phyloP scores from a whole-genome alignment of 768 basidiomycete species.

The Kwoniella dejecticola region DNA sequence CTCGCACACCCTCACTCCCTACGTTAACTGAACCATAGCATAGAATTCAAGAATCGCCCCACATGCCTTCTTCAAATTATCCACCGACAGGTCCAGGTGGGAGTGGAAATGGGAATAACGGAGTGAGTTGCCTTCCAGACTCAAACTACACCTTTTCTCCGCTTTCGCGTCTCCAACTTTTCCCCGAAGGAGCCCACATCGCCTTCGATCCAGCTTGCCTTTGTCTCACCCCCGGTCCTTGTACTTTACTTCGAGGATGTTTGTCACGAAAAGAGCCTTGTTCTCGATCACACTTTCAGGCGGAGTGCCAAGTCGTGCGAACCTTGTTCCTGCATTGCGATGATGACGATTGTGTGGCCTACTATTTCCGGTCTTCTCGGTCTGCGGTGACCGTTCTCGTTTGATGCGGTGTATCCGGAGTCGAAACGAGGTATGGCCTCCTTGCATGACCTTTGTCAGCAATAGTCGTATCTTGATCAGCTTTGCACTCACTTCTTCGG shows the following conservation, averaged over 20 bases:
- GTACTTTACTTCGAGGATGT: no score
- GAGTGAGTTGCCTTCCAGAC: background rate
- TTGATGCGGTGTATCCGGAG: background rate
- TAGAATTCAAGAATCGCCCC: background rate
- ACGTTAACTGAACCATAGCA: background rate
- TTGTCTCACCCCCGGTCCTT: no score
- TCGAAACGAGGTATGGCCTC: background rate
- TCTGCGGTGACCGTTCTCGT: background rate
- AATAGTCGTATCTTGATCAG: background rate
- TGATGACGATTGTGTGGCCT: background rate
- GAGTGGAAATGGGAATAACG: conserved; percentile 1
- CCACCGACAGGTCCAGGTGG: background rate
- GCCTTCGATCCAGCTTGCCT: no score
- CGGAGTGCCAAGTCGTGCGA: no score
- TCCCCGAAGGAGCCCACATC: background rate
- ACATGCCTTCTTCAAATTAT: conserved; percentile 11
- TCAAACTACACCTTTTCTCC: no score
- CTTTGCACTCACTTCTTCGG: background rate
- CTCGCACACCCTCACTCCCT: background rate
- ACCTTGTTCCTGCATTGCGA: no score
- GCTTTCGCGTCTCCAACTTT: background rate
- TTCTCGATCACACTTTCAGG: no score
- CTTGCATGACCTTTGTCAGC: background rate
- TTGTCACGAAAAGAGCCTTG: no score
- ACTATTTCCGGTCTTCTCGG: conserved; percentile 15